Evolutionary conservation across 2,329 filamentous ascomycete species (phyloP).

Genomic region (Pseudogymnoascus sp.): DNA sequence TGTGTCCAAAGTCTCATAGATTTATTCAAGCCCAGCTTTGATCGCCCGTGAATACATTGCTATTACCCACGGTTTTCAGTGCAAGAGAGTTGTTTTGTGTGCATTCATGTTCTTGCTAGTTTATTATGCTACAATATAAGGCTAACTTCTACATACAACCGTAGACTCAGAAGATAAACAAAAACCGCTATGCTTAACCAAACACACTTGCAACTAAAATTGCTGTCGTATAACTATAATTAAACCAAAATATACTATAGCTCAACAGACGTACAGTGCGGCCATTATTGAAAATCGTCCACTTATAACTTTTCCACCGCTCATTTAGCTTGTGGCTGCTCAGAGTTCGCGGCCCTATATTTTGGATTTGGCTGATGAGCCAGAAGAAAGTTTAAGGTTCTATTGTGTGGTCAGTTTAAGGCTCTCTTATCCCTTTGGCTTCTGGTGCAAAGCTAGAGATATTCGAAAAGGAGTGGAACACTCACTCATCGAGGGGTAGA

Average conservation of each 20-base stretch:
- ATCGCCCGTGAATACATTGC: not conserved
- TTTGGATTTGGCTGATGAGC: not conserved
- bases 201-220: not conserved
- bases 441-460: not conserved
- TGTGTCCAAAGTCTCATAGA: not conserved
- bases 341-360: not conserved
- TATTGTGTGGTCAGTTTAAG: not conserved
- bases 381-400: not conserved
- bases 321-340: not conserved
- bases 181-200: not conserved
- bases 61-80: not conserved
- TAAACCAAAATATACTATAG: not conserved
- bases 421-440: not conserved
- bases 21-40: not conserved
- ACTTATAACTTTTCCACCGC: constrained; percentile 3
- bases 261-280: constrained; percentile 2
- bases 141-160: not conserved
- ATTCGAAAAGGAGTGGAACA: not conserved
- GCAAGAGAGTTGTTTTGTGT: not conserved
- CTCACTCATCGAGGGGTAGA: not conserved
- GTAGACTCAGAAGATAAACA: not conserved
- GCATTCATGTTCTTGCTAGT: not conserved
- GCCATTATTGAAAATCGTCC: not conserved
- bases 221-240: not conserved
- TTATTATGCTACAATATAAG: not conserved